Evolutionary conservation across 306 rosid species (phyloP).

Genomic region (Herpetospermum pedunculosum): DNA sequence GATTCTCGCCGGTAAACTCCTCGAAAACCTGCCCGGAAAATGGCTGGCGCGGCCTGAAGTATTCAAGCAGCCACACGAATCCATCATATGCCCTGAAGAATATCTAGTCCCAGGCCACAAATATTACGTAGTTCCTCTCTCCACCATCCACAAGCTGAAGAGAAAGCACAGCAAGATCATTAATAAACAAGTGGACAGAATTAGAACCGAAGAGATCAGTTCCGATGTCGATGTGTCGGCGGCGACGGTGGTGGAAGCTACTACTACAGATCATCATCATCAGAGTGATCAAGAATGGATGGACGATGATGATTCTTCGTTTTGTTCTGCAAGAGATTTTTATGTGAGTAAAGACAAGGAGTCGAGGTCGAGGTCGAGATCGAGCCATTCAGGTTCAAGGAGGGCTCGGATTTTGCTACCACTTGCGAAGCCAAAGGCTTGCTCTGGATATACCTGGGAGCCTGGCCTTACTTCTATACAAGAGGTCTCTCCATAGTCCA

Average conservation of each 20-base stretch:
- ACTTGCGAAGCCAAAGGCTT: conserved; percentile 34
- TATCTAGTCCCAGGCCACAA: conserved; percentile 50
- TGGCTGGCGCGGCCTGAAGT: conserved; percentile 52
- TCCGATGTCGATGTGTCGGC: conserved; percentile 7
- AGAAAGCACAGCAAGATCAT: conserved; percentile 19
- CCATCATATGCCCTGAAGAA: conserved; percentile 39
- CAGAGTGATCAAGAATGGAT: conserved; percentile 8
- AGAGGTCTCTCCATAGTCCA: conserved; percentile 68
- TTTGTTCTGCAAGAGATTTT: conserved; percentile 29
- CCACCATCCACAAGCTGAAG: conserved; percentile 43
- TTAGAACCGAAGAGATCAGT: conserved; percentile 9
- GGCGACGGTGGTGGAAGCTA: conserved; percentile 13
- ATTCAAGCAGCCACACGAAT: conserved; percentile 44
- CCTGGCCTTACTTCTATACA: conserved; percentile 50
- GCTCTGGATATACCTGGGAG: conserved; percentile 37
- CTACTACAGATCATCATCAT: background rate
- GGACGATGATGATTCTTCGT: conserved; percentile 14
- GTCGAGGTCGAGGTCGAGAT: too few relatives aligned
- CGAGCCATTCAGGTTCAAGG: too few relatives aligned
- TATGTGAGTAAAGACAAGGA: background rate
- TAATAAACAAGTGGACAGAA: background rate
- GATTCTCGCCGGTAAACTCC: conserved; percentile 37
- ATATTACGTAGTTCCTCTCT: conserved; percentile 33
- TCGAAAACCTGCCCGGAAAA: conserved; percentile 58
- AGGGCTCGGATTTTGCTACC: conserved; percentile 46